Percentiles rank a stretch among this genome's conserved stretches.
Conservation (phyloP, 371 early-diverging fungal species). For the Haplosporangium sp. region DNA sequence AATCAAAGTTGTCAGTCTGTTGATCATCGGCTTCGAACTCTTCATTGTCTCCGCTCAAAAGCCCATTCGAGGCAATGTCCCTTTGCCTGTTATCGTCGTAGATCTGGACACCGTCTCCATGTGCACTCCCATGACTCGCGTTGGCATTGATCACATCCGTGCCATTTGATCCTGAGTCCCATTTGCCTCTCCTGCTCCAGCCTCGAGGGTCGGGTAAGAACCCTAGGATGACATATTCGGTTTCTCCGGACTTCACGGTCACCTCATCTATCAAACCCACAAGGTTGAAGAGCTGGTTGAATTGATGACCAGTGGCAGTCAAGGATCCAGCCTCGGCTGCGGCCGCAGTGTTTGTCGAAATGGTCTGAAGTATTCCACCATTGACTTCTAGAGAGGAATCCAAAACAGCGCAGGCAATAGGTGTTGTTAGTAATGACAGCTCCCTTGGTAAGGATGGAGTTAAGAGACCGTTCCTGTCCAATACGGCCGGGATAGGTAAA, state of each 20-base stretch:
- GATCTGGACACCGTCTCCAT: slow-evolving; percentile 42
- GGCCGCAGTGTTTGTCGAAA: slow-evolving; percentile 60
- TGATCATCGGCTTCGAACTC: slow-evolving; percentile 59
- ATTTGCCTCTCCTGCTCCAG: slow-evolving; percentile 34
- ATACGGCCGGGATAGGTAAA: background rate
- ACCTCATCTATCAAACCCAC: slow-evolving; percentile 87
- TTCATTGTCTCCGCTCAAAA: slow-evolving; percentile 56
- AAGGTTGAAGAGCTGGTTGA: slow-evolving; percentile 90
- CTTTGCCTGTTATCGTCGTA: slow-evolving; percentile 44
- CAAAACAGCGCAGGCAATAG: background rate
- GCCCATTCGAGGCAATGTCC: slow-evolving; percentile 43
- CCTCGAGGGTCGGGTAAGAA: slow-evolving; percentile 73
- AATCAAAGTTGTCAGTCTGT: slow-evolving; percentile 48
- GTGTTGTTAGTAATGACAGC: background rate
- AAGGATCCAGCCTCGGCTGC: slow-evolving; percentile 60
- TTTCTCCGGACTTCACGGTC: slow-evolving; percentile 70
- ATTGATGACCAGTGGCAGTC: slow-evolving; percentile 69
- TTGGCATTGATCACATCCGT: slow-evolving; percentile 25
- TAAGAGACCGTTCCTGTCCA: slow-evolving; percentile 1
- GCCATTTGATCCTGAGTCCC: slow-evolving; percentile 21
- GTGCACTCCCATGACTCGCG: slow-evolving; percentile 40
- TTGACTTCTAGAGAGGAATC: slow-evolving; percentile 8
- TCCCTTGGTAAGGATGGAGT: background rate
- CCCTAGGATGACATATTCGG: slow-evolving; percentile 75
- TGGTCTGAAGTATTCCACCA: slow-evolving; percentile 11